Base-by-base conservation (phyloP, 306 rosid species). In the Pyrus pyrifolia region DNA sequence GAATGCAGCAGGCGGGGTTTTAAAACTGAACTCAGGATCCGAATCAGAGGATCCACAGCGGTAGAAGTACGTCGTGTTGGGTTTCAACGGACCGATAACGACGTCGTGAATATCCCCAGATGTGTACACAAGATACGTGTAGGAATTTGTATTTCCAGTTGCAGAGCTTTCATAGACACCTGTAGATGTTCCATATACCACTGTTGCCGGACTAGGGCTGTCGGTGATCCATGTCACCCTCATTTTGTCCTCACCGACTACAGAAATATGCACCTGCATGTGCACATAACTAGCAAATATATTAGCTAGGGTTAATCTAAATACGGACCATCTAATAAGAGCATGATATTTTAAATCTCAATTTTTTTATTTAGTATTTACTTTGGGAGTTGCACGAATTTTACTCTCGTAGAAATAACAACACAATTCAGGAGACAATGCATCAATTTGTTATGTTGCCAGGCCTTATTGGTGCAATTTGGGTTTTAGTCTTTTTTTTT, bases 221-320 rank as follows among this genome's bases (percentile, higher is more conserved):
- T 79, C 25, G 2, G 99, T 89, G 8, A 89, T 82, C 99, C 99
- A 95, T 3, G 93, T 65, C 72, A 95, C 83, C 66, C 91, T 89
- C 91, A 91, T 88, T 76, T 78, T 85, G 78, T 89, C 90, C 67
- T 61, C 82, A 21, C 97, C 97, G 46, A 87, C 96, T 59, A 82
- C 68, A 18, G 96, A 87, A 81, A 92, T 85, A 55, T 90, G 99
- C 76, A 95, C 97, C 99, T 95, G 80, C 23, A 81, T 66, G 1
- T 13, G 42, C 46, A 59, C 23, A 30, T 8, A 71, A 69, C 25
- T 23, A 22, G 8, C 11, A 59, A 4, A 1, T 59, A 23, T 4
- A n/a, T 59, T 22, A n/a, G 8, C 18, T 46, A 14, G 6, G 53
- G 6, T 14, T 46, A 14, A 14, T 46, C 15, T 46, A 14, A 14